A percentile compares a stretch with the other conserved stretches of the same genome.
phyloP scores from a whole-genome alignment of 2,329 filamentous ascomycete genomes.

The Apiospora phragmitis region DNA sequence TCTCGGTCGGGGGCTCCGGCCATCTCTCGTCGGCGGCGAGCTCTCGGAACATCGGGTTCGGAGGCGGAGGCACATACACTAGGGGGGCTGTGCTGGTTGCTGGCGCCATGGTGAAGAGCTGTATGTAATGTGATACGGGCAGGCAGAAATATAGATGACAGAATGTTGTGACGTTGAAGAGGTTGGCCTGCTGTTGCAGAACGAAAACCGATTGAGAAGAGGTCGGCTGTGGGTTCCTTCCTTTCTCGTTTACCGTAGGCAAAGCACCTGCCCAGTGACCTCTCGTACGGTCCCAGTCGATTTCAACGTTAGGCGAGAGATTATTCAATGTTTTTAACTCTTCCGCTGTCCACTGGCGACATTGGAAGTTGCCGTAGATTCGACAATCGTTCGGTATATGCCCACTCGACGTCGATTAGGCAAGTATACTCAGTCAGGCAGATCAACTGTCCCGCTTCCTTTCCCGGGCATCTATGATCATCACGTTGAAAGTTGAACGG shows the following conservation, averaged over 20 bases:
- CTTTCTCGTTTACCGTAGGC: too few species aligned
- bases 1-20: too few species aligned
- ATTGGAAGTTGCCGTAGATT: not conserved
- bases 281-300: not conserved
- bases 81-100: not conserved
- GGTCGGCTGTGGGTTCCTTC: too few species aligned
- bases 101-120: not conserved
- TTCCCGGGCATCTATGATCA: not conserved
- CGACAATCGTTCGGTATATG: not conserved
- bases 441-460: not conserved
- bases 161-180: not conserved
- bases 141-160: not conserved
- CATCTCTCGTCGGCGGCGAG: not conserved
- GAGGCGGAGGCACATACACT: not conserved
- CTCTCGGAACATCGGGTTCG: not conserved
- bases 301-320: not conserved
- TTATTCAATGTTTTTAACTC: not conserved
- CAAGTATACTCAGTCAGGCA: too few species aligned
- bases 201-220: too few species aligned
- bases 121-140: too few species aligned
- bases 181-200: too few species aligned
- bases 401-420: not conserved
- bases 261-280: not conserved
- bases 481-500: not conserved
- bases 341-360: not conserved